Evolutionary conservation across 2,329 filamentous ascomycete genomes (phyloP).

Genomic region (Tolypocladium tropicale): DNA sequence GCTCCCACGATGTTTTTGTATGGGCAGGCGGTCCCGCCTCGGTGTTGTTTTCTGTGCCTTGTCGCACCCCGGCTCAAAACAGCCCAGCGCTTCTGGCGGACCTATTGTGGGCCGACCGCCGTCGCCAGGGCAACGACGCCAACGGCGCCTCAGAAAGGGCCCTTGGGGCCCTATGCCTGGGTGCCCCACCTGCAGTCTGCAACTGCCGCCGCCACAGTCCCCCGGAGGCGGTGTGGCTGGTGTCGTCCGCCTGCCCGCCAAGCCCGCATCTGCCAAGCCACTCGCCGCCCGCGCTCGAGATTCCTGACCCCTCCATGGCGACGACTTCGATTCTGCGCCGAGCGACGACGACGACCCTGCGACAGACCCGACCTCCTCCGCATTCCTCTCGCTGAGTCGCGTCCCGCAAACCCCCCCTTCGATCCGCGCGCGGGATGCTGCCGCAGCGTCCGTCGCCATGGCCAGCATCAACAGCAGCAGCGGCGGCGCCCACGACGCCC

Average conservation of each 20-base stretch:
- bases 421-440: not conserved
- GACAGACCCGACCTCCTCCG: constrained; percentile 1
- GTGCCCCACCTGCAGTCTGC: no score
- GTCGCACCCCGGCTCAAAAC: constrained; percentile 5
- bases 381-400: constrained; percentile 5
- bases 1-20: constrained; percentile 23
- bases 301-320: not conserved
- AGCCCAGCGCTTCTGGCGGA: constrained; percentile 1
- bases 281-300: no score
- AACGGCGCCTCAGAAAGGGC: no score
- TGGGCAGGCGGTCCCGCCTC: constrained; percentile 3
- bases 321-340: no score
- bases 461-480: constrained; percentile 25
- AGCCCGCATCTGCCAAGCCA: no score
- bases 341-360: not conserved
- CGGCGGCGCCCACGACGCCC: constrained; percentile 27
- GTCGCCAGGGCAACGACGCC: constrained; percentile 14
- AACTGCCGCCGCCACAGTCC: constrained; percentile 1
- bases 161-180: no score
- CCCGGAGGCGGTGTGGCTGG: no score
- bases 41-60: not conserved
- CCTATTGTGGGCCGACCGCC: constrained; percentile 9
- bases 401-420: not conserved
- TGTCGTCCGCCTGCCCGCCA: no score
- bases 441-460: constrained; percentile 2